Base-by-base conservation (phyloP, 805 yeast species). In the Pichia deserticola region DNA sequence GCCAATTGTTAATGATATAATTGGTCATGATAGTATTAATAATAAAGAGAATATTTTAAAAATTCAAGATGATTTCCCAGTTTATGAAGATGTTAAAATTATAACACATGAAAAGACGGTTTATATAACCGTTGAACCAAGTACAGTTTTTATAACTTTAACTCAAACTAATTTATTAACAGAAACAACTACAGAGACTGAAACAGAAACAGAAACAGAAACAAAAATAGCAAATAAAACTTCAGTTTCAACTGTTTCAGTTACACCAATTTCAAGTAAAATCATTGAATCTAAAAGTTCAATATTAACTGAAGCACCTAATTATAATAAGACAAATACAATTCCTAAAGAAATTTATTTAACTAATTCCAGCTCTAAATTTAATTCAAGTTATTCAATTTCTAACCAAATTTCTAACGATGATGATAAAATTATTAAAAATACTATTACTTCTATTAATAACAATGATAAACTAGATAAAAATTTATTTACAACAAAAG, bases 61-160 rank as follows among this genome's bases (percentile, higher is more conserved):
- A 7, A 50, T 50, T 34, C 44, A 45, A 9, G 49, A 50, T 34
- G 43, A 50, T 29, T 20, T 33, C 20, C 33, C 45, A 6, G 36
- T 37, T 37, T 45, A 34, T 33, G 49, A 45, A 13, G 34, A 45
- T 13, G 30, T 42, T 11, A 9, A 41, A 12, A 8, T 37, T 25
- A 35, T 45, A 28, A 50, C 46, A 3, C 7, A 34, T n/a, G 49
- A 50, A 30, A 43, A 50, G n/a, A 50, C 47, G 1, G 41, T 63
- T 12, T 61, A 60, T 54, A 53, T 60, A 29, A 62, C 67, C 2
- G 40, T 58, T 13, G 55, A 53, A 5, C 61, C 64, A 34, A 44
- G 53, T 1, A 61, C 65, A 1, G 56, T 62, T 35, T 56, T 40
- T 44, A 51, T 60, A 38, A 60, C 65, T 29, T 36, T n/a, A 36